These are phyloP conservation scores for Cubamyces sp. DNA, from an alignment of 768 basidiomycete genomes.

Conservation along the genomic window DNA sequence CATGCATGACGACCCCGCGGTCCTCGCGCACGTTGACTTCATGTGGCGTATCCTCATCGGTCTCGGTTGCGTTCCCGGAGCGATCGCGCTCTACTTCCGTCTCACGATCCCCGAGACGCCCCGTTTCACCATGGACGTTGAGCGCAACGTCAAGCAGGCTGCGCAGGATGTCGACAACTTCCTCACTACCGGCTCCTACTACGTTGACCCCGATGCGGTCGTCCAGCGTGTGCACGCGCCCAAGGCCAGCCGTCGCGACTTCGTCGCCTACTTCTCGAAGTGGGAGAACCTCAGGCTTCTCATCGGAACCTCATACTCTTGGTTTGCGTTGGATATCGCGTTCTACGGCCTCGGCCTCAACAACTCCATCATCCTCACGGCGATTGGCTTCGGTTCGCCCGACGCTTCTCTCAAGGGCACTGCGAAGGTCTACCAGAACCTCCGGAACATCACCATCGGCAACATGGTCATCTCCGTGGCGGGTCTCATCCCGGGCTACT, in stretches of 20 bases:
- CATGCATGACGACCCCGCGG: constrained; percentile 47
- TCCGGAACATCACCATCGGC: constrained; percentile 70
- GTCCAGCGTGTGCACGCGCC: constrained; percentile 57
- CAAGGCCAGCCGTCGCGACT: constrained; percentile 50
- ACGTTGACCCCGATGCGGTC: constrained; percentile 57
- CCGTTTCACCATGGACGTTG: constrained; percentile 91
- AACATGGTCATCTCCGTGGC: constrained; percentile 78
- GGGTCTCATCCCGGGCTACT: constrained; percentile 86
- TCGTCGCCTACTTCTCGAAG: constrained; percentile 63
- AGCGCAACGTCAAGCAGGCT: constrained; percentile 80
- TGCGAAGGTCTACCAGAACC: constrained; percentile 53
- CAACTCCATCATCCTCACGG: constrained; percentile 70
- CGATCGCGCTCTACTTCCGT: constrained; percentile 87
- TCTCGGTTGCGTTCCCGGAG: constrained; percentile 81
- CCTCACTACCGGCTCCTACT: constrained; percentile 50
- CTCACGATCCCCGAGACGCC: constrained; percentile 93
- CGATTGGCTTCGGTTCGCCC: constrained; percentile 73
- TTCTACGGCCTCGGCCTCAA: constrained; percentile 92
- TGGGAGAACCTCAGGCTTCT: constrained; percentile 78
- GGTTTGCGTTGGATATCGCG: constrained; percentile 91
- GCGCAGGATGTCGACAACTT: constrained; percentile 73
- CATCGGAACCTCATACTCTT: constrained; percentile 77
- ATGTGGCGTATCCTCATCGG: constrained; percentile 91
- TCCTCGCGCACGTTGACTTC: constrained; percentile 62
- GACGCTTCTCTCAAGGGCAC: constrained; percentile 36